Percentiles rank a stretch among this genome's conserved stretches.
Conservation (phyloP, 768 basidiomycete species). For the Jaapia argillacea region DNA sequence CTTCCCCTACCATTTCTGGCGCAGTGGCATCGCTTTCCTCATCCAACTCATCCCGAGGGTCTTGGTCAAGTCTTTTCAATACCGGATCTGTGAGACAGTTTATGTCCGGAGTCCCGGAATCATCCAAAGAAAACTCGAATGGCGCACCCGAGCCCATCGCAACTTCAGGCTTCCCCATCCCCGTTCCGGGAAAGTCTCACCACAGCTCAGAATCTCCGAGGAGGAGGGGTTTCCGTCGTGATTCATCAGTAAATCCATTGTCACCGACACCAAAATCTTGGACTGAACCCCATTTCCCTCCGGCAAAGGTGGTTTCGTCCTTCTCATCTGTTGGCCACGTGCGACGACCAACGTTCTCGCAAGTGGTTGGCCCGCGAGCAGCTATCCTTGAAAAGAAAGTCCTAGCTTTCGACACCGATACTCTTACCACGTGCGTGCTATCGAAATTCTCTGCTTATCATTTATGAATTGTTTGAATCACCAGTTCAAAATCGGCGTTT, state of each 20-base stretch:
- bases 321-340: constrained; percentile 8
- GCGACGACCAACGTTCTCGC: constrained; percentile 32
- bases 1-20: constrained; percentile 27
- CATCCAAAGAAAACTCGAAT: constrained; percentile 35
- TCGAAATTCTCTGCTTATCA: not conserved
- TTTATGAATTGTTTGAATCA: constrained; percentile 1
- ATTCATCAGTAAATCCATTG: constrained; percentile 16
- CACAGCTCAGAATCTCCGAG: constrained; percentile 9
- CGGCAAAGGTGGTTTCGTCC: constrained; percentile 4
- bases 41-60: constrained; percentile 60
- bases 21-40: constrained; percentile 33
- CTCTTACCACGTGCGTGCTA: constrained; percentile 4
- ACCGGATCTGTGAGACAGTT: constrained; percentile 59
- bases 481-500: not conserved
- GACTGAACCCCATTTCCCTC: constrained; percentile 31
- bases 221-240: constrained; percentile 16
- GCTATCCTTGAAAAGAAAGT: constrained; percentile 27
- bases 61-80: constrained; percentile 76
- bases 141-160: too few relatives aligned
- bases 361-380: constrained; percentile 23
- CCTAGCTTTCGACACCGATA: constrained; percentile 18
- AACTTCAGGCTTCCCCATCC: too few relatives aligned
- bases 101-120: constrained; percentile 50
- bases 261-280: constrained; percentile 31
- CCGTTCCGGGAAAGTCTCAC: constrained; percentile 19